Evolutionary conservation across 176 grass and related monocot genomes (phyloP).

Genomic region (Carex littledalei): DNA sequence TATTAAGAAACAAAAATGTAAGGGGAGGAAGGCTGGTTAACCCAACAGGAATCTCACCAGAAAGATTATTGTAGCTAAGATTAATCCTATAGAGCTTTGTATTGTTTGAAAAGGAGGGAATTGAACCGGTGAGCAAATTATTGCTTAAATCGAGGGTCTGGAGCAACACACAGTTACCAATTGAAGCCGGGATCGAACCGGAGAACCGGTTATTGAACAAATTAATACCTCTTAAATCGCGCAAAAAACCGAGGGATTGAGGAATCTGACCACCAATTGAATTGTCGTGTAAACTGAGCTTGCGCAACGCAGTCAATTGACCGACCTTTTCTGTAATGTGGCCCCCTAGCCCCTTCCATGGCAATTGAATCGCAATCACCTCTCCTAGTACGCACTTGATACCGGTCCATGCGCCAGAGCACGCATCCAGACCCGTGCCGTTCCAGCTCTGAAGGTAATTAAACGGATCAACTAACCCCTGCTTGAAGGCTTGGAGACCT

Average conservation of each 20-base stretch:
- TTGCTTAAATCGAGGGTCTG: conserved; percentile 83
- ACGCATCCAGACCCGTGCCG: conserved; percentile 76
- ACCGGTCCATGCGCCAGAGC: conserved; percentile 78
- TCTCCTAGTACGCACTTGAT: conserved; percentile 73
- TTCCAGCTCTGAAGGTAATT: conserved; percentile 84
- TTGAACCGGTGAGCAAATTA: conserved; percentile 54
- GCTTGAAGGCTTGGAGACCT: conserved; percentile 71
- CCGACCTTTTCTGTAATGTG: conserved; percentile 64
- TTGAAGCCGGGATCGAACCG: conserved; percentile 43
- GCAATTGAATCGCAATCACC: conserved; percentile 82
- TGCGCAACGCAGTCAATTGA: conserved; percentile 66
- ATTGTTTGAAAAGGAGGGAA: conserved; percentile 54
- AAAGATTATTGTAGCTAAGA: conserved; percentile 81
- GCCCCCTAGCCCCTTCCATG: conserved; percentile 69
- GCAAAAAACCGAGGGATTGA: conserved; percentile 50
- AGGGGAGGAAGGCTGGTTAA: conserved; percentile 45
- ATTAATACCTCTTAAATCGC: conserved; percentile 59
- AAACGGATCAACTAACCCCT: conserved; percentile 43
- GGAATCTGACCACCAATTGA: conserved; percentile 62
- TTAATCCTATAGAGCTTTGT: conserved; percentile 54
- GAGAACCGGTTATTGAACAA: conserved; percentile 96
- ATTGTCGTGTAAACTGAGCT: conserved; percentile 92
- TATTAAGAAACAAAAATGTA: conserved; percentile 41
- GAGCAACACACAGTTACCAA: conserved; percentile 55
- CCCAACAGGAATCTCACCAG: conserved; percentile 42